A percentile compares a stretch with the other conserved stretches of the same genome.
phyloP scores from a whole-genome alignment of 163 green algal species.

The Picocystis sp. region DNA sequence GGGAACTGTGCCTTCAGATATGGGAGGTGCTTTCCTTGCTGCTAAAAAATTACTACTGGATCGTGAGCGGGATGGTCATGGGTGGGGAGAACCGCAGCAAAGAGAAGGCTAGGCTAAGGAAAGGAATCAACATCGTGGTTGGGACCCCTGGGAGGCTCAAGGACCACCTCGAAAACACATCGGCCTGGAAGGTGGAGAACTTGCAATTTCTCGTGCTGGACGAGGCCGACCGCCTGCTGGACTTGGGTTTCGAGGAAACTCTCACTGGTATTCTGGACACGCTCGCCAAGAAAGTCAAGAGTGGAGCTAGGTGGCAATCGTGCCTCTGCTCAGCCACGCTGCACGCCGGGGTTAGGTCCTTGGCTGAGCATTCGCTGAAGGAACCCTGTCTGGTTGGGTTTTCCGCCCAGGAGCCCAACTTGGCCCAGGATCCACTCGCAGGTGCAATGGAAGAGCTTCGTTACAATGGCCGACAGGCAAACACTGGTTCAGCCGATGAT shows the following conservation, averaged over 20 bases:
- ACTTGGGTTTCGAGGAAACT: constrained; percentile 82
- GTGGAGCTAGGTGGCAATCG: constrained; percentile 2
- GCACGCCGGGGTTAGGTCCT: constrained; percentile 32
- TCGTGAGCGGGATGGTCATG: constrained; percentile 46
- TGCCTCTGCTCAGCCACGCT: constrained; percentile 55
- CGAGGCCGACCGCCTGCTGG: constrained; percentile 68
- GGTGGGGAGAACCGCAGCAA: constrained; percentile 70
- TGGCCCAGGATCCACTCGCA: too few species aligned
- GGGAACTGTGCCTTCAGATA: constrained; percentile 73
- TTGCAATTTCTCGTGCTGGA: constrained; percentile 81
- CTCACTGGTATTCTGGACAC: constrained; percentile 29
- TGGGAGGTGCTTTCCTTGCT: constrained; percentile 39
- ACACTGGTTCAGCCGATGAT: constrained; percentile 1
- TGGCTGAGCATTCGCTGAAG: constrained; percentile 46
- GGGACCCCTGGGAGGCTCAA: constrained; percentile 66
- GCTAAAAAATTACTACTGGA: constrained; percentile 30
- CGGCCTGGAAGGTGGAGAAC: constrained; percentile 25
- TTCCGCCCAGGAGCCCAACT: too few species aligned
- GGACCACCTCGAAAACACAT: constrained; percentile 46
- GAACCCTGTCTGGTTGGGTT: constrained; percentile 20
- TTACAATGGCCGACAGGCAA: too few species aligned
- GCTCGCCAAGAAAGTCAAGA: neutral
- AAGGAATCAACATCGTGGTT: constrained; percentile 76
- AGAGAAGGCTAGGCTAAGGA: constrained; percentile 79
- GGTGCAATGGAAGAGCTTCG: too few species aligned